Percentiles rank a stretch among this genome's conserved stretches.
phyloP scores from a whole-genome alignment of 495 filamentous ascomycete species.

The Penicillium samsonianum region DNA sequence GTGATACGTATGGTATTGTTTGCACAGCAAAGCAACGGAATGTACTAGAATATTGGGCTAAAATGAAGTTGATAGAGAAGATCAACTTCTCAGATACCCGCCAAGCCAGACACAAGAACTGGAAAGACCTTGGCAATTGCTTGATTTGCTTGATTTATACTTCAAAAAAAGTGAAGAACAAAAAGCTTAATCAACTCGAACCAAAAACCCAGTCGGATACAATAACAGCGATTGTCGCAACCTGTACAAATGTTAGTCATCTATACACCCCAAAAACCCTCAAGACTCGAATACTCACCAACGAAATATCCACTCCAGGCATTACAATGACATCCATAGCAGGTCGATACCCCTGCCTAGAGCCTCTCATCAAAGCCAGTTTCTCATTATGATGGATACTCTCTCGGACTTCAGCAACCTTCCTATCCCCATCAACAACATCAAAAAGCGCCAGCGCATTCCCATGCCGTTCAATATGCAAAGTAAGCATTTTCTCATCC shows the following conservation, averaged over 20 bases:
- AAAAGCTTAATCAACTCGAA: neutral
- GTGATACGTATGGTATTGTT: neutral
- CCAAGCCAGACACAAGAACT: neutral
- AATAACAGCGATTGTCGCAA: constrained; percentile 19
- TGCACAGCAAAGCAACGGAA: neutral
- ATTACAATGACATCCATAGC: constrained; percentile 24
- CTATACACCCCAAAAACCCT: neutral
- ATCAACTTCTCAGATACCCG: neutral
- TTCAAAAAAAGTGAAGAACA: neutral
- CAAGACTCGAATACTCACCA: constrained; percentile 12
- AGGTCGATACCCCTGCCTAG: constrained; percentile 17
- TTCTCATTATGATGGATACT: constrained; percentile 25
- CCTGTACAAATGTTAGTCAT: constrained; percentile 10
- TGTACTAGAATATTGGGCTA: neutral
- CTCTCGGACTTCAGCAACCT: constrained; percentile 24
- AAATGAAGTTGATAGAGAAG: neutral
- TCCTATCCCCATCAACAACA: constrained; percentile 27
- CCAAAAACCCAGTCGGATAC: constrained; percentile 19
- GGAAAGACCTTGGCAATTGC: constrained; percentile 9
- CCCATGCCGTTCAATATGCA: constrained; percentile 23
- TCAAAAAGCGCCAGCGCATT: constrained; percentile 22
- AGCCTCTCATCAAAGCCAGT: constrained; percentile 18
- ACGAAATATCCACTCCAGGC: constrained; percentile 23
- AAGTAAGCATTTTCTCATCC: constrained; percentile 25
- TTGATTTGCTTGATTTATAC: constrained; percentile 3